phyloP scores from a whole-genome alignment of 202 grass and related monocot genomes.

The Schoenoplectus tabernaemontani region DNA sequence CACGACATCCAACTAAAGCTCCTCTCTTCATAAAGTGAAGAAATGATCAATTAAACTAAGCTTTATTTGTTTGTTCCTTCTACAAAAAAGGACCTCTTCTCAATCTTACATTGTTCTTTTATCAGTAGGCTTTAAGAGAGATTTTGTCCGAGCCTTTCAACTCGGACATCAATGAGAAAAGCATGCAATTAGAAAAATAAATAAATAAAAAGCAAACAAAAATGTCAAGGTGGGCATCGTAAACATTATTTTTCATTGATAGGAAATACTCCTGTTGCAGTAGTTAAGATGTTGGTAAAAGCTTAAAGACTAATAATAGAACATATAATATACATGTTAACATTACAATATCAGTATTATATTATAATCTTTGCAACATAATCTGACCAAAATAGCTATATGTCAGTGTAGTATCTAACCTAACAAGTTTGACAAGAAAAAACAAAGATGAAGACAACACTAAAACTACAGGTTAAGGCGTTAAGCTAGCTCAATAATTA shows the following conservation, averaged over 20 bases:
- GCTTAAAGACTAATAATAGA: not conserved
- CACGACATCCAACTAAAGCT: constrained; percentile 13
- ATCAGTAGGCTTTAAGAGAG: not conserved
- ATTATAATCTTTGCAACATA: not conserved
- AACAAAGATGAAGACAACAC: constrained; percentile 12
- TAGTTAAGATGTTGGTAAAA: not conserved
- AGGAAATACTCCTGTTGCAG: not conserved
- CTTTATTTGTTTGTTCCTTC: not conserved
- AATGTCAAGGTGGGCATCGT: not conserved
- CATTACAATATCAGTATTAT: constrained; percentile 13
- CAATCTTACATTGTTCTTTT: not conserved
- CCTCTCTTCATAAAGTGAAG: not conserved
- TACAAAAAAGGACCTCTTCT: not conserved
- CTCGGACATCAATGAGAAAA: not conserved
- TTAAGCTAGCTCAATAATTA: not conserved
- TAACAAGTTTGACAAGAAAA: constrained; percentile 5
- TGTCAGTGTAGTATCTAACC: not conserved
- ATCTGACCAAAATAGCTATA: not conserved
- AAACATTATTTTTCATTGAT: not conserved
- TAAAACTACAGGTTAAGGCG: not conserved
- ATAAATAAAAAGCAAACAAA: not conserved
- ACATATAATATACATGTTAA: too few species aligned
- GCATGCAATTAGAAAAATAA: not conserved
- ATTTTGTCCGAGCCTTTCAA: not conserved
- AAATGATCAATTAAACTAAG: not conserved